Evolutionary conservation across 169 alveolate species (phyloP), one percentile per base, ranked within the genome.

Genomic region (Plasmodium reichenowi): DNA sequence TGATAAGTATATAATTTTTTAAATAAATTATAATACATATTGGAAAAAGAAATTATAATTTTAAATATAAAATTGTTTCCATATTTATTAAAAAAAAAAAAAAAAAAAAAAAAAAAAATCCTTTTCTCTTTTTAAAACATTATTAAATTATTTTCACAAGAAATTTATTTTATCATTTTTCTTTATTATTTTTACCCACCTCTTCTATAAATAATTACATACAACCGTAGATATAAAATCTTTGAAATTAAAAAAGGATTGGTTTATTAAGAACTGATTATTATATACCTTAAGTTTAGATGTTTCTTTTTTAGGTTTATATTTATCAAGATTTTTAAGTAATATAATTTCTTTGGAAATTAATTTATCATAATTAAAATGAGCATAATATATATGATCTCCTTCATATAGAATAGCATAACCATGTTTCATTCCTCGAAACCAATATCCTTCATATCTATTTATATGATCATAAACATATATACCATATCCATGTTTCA

Each of bases 401-500:
- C 90, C 90, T 80, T 80, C 90, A 62, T 80, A 80, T 59, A 80
- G 70, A 67, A 80, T 70, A 5, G 85, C 90, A 80, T 67, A 50
- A 43, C 90, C 90, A 63, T 80, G 90, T 72, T 80, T 80, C 90
- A 80, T 80, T 68, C 90, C 90, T 50, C 85, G 56, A 48, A 63
- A 72, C 83, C 83, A 80, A 62, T 80, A 80, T 20, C 90, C 90
- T 67, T 80, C 90, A 67, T 80, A 80, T 68, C 90, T 52, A 29
- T 80, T 80, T 80, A 60, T 43, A 63, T 67, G 26, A 68, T 62
- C 90, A 80, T 67, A 80, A 59, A 80, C 72, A 54, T 47, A 80
- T 80, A 80, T 67, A 15, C 90, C 90, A 67, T 80, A 80, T 52
- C 90, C 90, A 59, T 80, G 85, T 70, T 80, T 80, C 90, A 80